phyloP scores from a whole-genome alignment of 345 rosid genomes.

The Toxicodendron radicans region DNA sequence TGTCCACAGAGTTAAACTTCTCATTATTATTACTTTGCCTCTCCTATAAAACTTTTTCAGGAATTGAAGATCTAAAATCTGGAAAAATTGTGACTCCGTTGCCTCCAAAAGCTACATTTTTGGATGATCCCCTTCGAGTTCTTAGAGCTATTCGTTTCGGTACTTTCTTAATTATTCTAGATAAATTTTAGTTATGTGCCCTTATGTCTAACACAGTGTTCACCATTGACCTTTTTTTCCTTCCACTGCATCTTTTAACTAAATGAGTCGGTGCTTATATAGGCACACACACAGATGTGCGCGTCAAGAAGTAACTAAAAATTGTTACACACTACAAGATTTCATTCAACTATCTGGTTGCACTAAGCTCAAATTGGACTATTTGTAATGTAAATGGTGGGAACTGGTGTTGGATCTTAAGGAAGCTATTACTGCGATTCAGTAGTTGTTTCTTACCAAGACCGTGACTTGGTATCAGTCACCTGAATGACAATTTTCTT shows the following conservation, averaged over 20 bases:
- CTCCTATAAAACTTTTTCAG: slow-evolving; percentile 31
- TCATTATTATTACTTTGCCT: not conserved
- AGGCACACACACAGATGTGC: not conserved
- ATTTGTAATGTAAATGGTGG: not conserved
- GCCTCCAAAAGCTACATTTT: slow-evolving; percentile 80
- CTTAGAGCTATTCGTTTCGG: slow-evolving; percentile 99
- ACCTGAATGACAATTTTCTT: not conserved
- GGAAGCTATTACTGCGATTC: not conserved
- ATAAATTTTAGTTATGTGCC: not conserved
- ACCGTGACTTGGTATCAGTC: not conserved
- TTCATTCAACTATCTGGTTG: not conserved
- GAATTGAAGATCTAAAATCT: slow-evolving; percentile 72
- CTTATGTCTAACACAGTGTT: not conserved
- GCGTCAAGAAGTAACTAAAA: too few relatives aligned
- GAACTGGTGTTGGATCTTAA: not conserved
- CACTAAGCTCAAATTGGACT: not conserved
- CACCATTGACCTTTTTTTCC: not conserved
- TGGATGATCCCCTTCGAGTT: slow-evolving; percentile 95
- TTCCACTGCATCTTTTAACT: not conserved
- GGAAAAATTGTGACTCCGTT: slow-evolving; percentile 90
- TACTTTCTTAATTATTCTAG: slow-evolving; percentile 25
- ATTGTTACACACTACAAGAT: not conserved
- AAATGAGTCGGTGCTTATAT: not conserved
- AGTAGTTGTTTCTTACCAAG: not conserved
- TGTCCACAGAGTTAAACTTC: not conserved